Evolutionary conservation across 2,329 filamentous ascomycete genomes (phyloP).

Genomic region (Gyromitra esculenta): DNA sequence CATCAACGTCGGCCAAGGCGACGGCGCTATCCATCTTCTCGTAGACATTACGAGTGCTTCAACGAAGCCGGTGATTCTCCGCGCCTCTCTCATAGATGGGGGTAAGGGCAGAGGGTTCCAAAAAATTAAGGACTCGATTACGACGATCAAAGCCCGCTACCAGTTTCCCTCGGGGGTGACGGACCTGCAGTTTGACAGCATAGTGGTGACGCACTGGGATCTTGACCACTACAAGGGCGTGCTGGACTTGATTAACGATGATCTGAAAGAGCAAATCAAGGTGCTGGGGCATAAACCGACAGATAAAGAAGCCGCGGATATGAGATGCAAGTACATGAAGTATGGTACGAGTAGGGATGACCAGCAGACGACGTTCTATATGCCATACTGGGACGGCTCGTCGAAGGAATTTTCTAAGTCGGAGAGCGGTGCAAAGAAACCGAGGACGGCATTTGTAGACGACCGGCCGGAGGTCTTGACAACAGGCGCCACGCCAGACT

Average conservation of each 20-base stretch:
- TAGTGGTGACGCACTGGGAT: conserved; percentile 43
- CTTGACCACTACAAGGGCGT: conserved; percentile 32
- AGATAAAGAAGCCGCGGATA: neutral
- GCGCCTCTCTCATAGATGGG: conserved; percentile 48
- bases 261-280: neutral
- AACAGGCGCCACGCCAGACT: neutral
- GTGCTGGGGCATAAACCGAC: neutral
- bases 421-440: neutral
- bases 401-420: neutral
- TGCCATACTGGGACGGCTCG: conserved; percentile 22
- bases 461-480: neutral
- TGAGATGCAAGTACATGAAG: conserved; percentile 23
- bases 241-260: neutral
- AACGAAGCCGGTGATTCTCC: neutral
- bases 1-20: conserved; percentile 45
- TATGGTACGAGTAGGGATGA: neutral
- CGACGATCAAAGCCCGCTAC: neutral
- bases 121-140: conserved; percentile 7
- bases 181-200: conserved; percentile 17
- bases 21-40: conserved; percentile 49
- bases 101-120: conserved; percentile 17
- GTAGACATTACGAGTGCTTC: neutral
- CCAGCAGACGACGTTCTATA: conserved; percentile 5
- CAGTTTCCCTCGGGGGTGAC: neutral
- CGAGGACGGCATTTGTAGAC: neutral